Evolutionary conservation across 805 yeast genomes (phyloP), one percentile per base, ranked within the genome.

Genomic region (Saturnispora hagleri): DNA sequence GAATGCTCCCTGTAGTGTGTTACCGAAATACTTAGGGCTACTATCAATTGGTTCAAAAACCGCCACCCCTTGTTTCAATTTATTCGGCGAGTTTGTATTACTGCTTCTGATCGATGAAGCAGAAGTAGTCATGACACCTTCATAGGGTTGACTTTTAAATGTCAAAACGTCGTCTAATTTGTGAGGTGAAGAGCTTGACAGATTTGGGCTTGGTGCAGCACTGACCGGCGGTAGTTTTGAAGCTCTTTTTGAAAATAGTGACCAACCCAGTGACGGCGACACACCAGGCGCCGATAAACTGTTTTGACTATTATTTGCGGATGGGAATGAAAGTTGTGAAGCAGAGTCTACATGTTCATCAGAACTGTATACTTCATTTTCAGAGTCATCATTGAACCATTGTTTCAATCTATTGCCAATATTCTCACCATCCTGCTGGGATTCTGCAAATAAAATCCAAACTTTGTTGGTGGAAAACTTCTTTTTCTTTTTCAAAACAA

Each of bases 361-460:
- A 5, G 18, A 24, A 31, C 15, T 24, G 22, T 38, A 38, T 12
- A 35, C 13, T 8, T 28, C 51, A 8, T 54, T 31, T 4, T 57
- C 52, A 1, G 60, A 52, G 8, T 51, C 46, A 40, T 59, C 58
- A 38, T 56, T 59, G 8, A 51, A 24, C 58, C 56, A 55, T 8
- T 28, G 22, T 18, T 28, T 48, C 3, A 55, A 22, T 33, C 45
- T 56, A 52, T 48, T 43, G 47, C 68, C 69, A 61, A 55, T 33
- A 6, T 61, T 61, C 24, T 59, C 61, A 7, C 67, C 68, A 61
- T 89, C 96, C 27, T 73, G 75, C 44, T 84, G 84, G 8, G 84
- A 80, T 63, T 89, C 95, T 2, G 93, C 84, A 65, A 95, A 87
- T 50, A 89, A 76, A 48, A 79, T 75, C 51, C 61, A 60, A 24